phyloP scores from a whole-genome alignment of 495 filamentous ascomycete genomes.

The Xylaria grammica region DNA sequence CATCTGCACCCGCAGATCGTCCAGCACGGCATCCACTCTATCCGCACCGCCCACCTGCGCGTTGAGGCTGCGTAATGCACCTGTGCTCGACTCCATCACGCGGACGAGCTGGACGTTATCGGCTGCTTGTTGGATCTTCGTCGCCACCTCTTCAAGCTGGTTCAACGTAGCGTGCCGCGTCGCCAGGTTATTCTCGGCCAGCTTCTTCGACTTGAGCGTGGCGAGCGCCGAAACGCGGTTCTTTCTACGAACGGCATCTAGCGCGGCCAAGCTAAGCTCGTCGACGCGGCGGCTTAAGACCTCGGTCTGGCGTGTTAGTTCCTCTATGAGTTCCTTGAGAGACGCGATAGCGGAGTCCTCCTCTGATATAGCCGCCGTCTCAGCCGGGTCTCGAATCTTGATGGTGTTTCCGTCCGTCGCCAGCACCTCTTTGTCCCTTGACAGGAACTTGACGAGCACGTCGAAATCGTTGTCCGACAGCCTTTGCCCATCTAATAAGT shows the following conservation, averaged over 20 bases:
- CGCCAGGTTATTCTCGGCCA: conserved; percentile 71
- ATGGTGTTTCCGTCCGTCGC: conserved; percentile 74
- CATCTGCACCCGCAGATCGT: conserved; percentile 79
- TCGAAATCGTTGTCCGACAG: conserved; percentile 70
- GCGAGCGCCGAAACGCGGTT: conserved; percentile 76
- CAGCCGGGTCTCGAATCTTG: conserved; percentile 66
- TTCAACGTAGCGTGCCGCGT: conserved; percentile 69
- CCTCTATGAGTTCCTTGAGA: conserved; percentile 69
- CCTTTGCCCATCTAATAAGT: conserved; percentile 53
- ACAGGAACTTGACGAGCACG: conserved; percentile 72
- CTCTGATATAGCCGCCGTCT: conserved; percentile 60
- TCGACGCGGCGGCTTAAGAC: conserved; percentile 59
- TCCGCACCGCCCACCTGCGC: conserved; percentile 76
- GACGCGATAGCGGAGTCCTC: conserved; percentile 83
- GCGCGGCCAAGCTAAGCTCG: conserved; percentile 65
- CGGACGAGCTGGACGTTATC: conserved; percentile 80
- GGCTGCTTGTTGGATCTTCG: conserved; percentile 81
- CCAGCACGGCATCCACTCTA: conserved; percentile 75
- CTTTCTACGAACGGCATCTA: conserved; percentile 68
- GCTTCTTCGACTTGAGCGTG: conserved; percentile 81
- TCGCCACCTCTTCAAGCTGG: conserved; percentile 83
- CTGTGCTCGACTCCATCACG: conserved; percentile 78
- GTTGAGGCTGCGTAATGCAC: conserved; percentile 74
- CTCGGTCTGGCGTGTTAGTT: conserved; percentile 63
- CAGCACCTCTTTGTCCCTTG: conserved; percentile 68